Evolutionary conservation across 2,329 filamentous ascomycete species (phyloP).

Genomic region (Colletotrichum graminicola): DNA sequence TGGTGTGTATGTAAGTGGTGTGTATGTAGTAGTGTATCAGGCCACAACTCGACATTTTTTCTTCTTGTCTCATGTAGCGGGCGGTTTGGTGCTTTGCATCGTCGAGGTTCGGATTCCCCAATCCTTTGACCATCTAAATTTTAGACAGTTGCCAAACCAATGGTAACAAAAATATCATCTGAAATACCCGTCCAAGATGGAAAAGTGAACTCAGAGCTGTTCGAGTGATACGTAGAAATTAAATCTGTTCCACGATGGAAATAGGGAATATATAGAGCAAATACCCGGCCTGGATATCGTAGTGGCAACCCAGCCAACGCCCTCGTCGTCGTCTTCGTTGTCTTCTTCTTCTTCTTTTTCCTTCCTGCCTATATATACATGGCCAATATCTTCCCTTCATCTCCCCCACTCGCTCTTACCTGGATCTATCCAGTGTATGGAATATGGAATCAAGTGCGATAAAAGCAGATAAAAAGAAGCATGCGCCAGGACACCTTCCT

Average conservation of each 20-base stretch:
- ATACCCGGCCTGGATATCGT: slow-evolving; percentile 10
- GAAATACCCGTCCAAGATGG: not conserved
- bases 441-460: not conserved
- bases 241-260: not conserved
- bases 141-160: too few relatives aligned
- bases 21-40: not conserved
- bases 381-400: not conserved
- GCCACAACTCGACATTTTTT: not conserved
- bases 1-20: too few relatives aligned
- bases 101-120: not conserved
- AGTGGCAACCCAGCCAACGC: slow-evolving; percentile 2
- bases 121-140: not conserved
- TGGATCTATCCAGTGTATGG: not conserved
- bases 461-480: not conserved
- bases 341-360: not conserved
- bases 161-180: not conserved
- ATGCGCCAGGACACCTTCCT: not conserved
- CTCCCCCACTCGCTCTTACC: not conserved
- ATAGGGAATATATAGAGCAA: slow-evolving; percentile 35
- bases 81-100: not conserved
- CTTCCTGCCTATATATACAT: slow-evolving; percentile 26
- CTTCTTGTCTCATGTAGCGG: not conserved
- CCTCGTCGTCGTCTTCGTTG: too few relatives aligned
- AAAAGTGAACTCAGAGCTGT: not conserved
- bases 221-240: slow-evolving; percentile 6